Evolutionary conservation across 139 green algal species (phyloP), one percentile per base, ranked within the genome.

Genomic region (Chlorella ohadii): DNA sequence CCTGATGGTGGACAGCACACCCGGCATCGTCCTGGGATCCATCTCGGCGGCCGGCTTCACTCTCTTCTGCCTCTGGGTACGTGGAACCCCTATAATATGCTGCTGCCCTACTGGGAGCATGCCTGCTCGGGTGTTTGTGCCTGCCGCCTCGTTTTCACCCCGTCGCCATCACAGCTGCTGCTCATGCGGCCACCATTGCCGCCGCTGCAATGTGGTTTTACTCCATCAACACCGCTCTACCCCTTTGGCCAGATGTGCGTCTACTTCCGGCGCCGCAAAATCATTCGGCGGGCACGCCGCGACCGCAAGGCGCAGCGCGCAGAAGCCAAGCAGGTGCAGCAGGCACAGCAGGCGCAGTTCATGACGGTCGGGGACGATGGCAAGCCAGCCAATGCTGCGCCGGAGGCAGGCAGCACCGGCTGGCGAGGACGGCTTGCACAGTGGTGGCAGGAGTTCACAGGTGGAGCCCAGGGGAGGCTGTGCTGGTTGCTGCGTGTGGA

Each of bases 21-120:
- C 72, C 2, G 72, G 72, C 19, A 79, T 79, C 33, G 72, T 79
- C n/a, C 47, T 79, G 72, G 72, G 72, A 15, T 63, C 72, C n/a
- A 44, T 79, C 44, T 28, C 44, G 1, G 72, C 47, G 6, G 72
- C 47, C 2, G 72, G 72, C 72, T 79, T 79, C 31, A 17, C 63
- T n/a, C 1, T 38, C 17, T 79, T 79, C 55, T 33, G 63, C 33
- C 17, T 27, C 7, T 79, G 72, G 72, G 72, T 79, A 47, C 63
- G 72, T 38, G 31, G 7, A 1, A 31, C 31, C 17, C 15, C 9
- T 9, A 17, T 20, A 38, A 0, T 41, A 3, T 12, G 41, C 20
- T 12, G 7, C 1, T 1, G 31, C 1, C 1, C 31, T 0, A 17
- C 64, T 22, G n/a, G 7, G 4, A 19, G 64, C 63, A 34, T 68